Base-by-base conservation (phyloP, 2,329 filamentous ascomycete genomes). In the Ceratocystis variospora region DNA sequence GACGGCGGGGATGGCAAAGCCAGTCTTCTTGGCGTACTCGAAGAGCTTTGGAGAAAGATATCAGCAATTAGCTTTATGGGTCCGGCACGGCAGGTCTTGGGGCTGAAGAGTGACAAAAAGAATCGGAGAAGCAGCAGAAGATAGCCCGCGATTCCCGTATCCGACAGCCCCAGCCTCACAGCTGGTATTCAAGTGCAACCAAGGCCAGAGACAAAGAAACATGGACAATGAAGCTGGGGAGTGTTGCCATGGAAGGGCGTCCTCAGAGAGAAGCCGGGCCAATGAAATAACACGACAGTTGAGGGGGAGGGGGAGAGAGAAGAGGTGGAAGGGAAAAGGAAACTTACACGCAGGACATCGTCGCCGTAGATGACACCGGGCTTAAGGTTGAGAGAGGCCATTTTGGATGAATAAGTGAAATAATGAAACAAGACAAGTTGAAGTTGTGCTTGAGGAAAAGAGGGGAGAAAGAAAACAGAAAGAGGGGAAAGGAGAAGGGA, bases 1-100 rank as follows among this genome's bases (percentile, higher is more conserved):
- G 76, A 91, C 86, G 74, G 90, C 90, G 68, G 90, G 92, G 73
- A 96, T 90, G 73, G 92, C 92, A 74, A 91, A 96, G 70, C 87
- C 80, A 75, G 96, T 83, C 81, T 94, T 83, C 76, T 92, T 88
- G 71, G 89, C 89, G 78, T 96, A 90, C 79, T 92, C 83, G 81
- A 96, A 96, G 74, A 96, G 88, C 72, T 76, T 19, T 41, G 1
- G 41, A 25, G 48, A 22, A 45, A 53, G 15, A 55, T 5, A 25
- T 10, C 33, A 62, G 6, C 25, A 7, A 7, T 28, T 63, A 33
- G 33, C 19, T 41, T 55, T 57, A 28, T 19, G 7, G 50, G 8
- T 15, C 37, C 5, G 48, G 7, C n/a, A 15, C 45, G 45, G 45
- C 7, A 22, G 48, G 48, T 41, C 3, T 41, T 41, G 10, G 37